Evolutionary conservation across 768 basidiomycete species (phyloP), one percentile per base, ranked within the genome.

Genomic region (Hypholoma fasciculare): DNA sequence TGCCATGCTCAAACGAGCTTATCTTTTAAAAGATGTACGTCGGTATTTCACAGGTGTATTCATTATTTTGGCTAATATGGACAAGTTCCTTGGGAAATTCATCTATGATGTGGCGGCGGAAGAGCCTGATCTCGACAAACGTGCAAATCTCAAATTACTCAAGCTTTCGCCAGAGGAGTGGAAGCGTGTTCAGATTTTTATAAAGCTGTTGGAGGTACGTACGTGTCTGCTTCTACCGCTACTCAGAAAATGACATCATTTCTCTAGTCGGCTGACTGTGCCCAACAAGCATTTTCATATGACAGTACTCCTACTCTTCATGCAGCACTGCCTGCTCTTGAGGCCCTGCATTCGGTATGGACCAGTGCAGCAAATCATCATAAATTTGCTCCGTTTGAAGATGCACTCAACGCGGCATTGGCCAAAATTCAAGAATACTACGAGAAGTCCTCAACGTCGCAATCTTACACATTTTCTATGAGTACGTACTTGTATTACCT

Each of bases 221-320:
- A n/a, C 38, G 4, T 39, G 14, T 42, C 1, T 19, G 26, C 42
- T 39, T n/a, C 13, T 49, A 1, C 2, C 20, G n/a, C 4, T 48
- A 64, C 63, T 37, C 42, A 20, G 26, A 44, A 23, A 23, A 23
- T 23, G 17, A 38, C 44, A 26, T 38, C 14, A 7, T 12, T 11
- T 16, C 19, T 43, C 17, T 39, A 74, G 72, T 59, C 65, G 57
- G 71, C 72, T 3, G 69, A 74, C 51, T 27, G 52, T 14, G 65
- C 71, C 3, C 73, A 76, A 57, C 74, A 74, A 48, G 63, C 68
- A 11, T 74, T 72, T 43, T 75, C 71, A 1, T 65, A 69, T 14
- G 68, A 73, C 7, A 60, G 54, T n/a, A 51, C 59, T 3, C 65
- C 73, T 1, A 62, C 69, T 0, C 67, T 76, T 13, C 65, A 71